phyloP scores from a whole-genome alignment of 2,329 filamentous ascomycete genomes.

The Ophiostoma australiae region DNA sequence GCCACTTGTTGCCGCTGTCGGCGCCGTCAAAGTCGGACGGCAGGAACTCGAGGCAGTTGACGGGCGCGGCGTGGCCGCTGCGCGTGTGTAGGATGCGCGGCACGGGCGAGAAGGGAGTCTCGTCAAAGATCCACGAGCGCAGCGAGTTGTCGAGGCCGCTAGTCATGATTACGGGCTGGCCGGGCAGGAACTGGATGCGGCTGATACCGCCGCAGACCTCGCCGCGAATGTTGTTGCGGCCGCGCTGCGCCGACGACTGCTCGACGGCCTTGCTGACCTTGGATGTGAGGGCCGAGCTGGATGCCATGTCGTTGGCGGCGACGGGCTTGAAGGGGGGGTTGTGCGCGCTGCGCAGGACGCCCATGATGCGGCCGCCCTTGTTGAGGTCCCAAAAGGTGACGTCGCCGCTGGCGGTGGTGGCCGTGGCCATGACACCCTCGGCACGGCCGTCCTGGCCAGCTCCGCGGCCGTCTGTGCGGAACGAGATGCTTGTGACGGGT shows the following conservation, averaged over 20 bases:
- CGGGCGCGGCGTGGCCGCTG: slow-evolving; percentile 81
- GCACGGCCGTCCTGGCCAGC: slow-evolving; percentile 81
- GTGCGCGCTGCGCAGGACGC: slow-evolving; percentile 82
- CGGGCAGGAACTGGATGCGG: slow-evolving; percentile 81
- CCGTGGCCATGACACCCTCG: slow-evolving; percentile 90
- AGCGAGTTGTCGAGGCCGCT: slow-evolving; percentile 90
- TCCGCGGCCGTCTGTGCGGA: slow-evolving; percentile 82
- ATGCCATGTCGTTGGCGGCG: background rate
- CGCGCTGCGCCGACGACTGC: slow-evolving; percentile 22
- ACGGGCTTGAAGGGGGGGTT: slow-evolving; percentile 56
- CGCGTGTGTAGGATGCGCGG: slow-evolving; percentile 80
- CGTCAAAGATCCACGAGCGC: slow-evolving; percentile 95
- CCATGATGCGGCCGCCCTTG: slow-evolving; percentile 76
- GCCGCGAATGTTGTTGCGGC: slow-evolving; percentile 32
- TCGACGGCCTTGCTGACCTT: slow-evolving; percentile 23
- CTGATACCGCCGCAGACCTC: slow-evolving; percentile 63
- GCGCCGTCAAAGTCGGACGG: slow-evolving; percentile 85
- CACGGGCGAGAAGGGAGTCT: slow-evolving; percentile 79
- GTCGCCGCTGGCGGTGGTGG: slow-evolving; percentile 73
- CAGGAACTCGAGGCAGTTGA: slow-evolving; percentile 77
- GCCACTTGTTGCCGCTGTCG: slow-evolving; percentile 86
- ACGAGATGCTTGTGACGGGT: slow-evolving; percentile 76
- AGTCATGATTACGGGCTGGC: slow-evolving; percentile 84
- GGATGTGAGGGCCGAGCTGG: background rate
- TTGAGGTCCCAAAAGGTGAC: slow-evolving; percentile 97